Evolutionary conservation across 495 filamentous ascomycete species (phyloP), one percentile per base, ranked within the genome.

Genomic region (Penicillium lividum): DNA sequence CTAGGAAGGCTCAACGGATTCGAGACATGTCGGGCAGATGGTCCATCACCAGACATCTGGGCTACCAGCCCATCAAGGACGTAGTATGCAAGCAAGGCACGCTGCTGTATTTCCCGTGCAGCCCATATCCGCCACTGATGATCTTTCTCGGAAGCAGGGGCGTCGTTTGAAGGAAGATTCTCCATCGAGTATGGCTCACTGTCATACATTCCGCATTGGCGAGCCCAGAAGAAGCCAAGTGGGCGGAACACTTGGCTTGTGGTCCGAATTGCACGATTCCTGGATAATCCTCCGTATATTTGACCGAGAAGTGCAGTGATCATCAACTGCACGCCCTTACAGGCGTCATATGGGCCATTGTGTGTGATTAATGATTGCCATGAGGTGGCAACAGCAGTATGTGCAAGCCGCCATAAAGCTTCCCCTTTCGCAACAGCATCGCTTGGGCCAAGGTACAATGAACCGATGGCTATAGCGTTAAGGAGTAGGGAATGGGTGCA

Each of bases 361-460:
- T 80, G 75, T 10, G 74, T 77, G 22, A 80, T 79, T 30, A 81
- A 54, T 0, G 72, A 73, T 64, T 81, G 77, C 78, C 78, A 81
- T 57, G 78, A 81, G 5, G 77, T 81, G 29, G 77, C 73, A 38
- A 80, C 66, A 8, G 78, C 78, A 7, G 77, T 73, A 61, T 81
- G 77, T 18, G 78, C 77, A 7, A 80, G 62, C 1, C 73, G 68
- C 77, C 77, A 81, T 16, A 81, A 59, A 1, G 72, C 75, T 57
- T 81, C 78, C 0, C 78, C 78, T 56, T 77, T 80, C 10, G 72
- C 65, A 15, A 81, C 68, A 0, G 78, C 76, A 45, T 74, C 73
- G 40, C 74, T 77, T 7, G 76, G 76, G 0, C 77, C 77, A 8
- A 81, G 63, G 55, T 79, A 81, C 25, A 81, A 57, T 34, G 78